phyloP scores from a whole-genome alignment of 176 grass and related monocot genomes.

The Tuctoria greenei region DNA sequence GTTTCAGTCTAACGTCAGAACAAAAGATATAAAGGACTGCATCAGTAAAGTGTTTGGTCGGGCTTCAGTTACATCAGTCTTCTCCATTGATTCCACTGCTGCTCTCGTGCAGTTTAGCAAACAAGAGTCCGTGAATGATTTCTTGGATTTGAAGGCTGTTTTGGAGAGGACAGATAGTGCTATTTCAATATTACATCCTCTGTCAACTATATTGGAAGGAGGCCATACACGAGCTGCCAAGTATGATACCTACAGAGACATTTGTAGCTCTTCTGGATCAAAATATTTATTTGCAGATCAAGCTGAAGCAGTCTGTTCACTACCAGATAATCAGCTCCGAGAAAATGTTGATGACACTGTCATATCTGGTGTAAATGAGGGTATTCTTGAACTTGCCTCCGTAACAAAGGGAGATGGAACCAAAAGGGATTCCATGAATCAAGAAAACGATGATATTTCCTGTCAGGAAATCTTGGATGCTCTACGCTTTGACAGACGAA shows the following conservation, averaged over 20 bases:
- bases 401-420: slow-evolving; percentile 14
- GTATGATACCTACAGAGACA: slow-evolving; percentile 80
- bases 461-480: slow-evolving; percentile 16
- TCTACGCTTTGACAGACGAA: background rate
- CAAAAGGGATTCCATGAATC: slow-evolving; percentile 24
- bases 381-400: background rate
- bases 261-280: slow-evolving; percentile 59
- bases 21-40: slow-evolving; percentile 70
- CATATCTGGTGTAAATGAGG: slow-evolving; percentile 1
- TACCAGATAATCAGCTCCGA: slow-evolving; percentile 34
- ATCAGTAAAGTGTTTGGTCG: slow-evolving; percentile 76
- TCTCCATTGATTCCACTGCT: slow-evolving; percentile 71
- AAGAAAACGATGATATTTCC: slow-evolving; percentile 24
- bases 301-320: slow-evolving; percentile 61
- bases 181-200: slow-evolving; percentile 74
- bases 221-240: slow-evolving; percentile 65
- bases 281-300: slow-evolving; percentile 82
- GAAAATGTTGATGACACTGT: slow-evolving; percentile 17
- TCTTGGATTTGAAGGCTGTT: slow-evolving; percentile 69
- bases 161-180: slow-evolving; percentile 57
- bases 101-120: slow-evolving; percentile 77
- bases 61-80: slow-evolving; percentile 56
- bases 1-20: slow-evolving; percentile 60
- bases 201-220: slow-evolving; percentile 79
- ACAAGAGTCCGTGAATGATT: slow-evolving; percentile 65